Evolutionary conservation across 1,139 yeast genomes (phyloP).

Genomic region (Blastobotrys indianensis): DNA sequence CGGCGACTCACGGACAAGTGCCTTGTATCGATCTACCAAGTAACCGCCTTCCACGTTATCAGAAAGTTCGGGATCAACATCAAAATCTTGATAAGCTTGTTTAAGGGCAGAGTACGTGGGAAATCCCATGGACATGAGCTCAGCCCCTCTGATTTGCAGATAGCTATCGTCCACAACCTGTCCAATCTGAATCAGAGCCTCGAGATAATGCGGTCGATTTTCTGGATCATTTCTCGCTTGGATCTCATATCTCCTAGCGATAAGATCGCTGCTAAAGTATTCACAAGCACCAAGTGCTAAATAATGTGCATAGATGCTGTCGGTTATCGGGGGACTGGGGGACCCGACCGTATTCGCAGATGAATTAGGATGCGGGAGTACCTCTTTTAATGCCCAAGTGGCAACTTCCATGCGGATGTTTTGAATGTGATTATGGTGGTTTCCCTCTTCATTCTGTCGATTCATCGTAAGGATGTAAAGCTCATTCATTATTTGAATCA

Average conservation of each 20-base stretch:
- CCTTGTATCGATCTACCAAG: constrained; percentile 26
- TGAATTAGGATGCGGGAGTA: neutral
- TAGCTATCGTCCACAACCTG: constrained; percentile 42
- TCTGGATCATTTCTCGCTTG: constrained; percentile 49
- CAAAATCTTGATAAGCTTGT: constrained; percentile 49
- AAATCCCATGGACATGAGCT: constrained; percentile 50
- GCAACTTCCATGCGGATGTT: no score
- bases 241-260: constrained; percentile 56
- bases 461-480: constrained; percentile 17
- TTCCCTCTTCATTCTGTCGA: constrained; percentile 13
- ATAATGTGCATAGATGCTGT: constrained; percentile 25
- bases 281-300: constrained; percentile 56
- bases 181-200: constrained; percentile 51
- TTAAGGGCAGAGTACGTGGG: constrained; percentile 58
- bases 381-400: neutral
- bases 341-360: constrained; percentile 3
- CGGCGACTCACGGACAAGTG: constrained; percentile 15
- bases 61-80: constrained; percentile 36
- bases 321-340: constrained; percentile 2
- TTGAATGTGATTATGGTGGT: constrained; percentile 14
- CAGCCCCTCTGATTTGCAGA: constrained; percentile 48
- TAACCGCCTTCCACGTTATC: constrained; percentile 20
- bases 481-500: constrained; percentile 21
- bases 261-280: constrained; percentile 54
- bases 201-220: constrained; percentile 59